Evolutionary conservation across 2,329 filamentous ascomycete genomes (phyloP), one percentile per base, ranked within the genome.

Genomic region (Colletotrichum siamense): DNA sequence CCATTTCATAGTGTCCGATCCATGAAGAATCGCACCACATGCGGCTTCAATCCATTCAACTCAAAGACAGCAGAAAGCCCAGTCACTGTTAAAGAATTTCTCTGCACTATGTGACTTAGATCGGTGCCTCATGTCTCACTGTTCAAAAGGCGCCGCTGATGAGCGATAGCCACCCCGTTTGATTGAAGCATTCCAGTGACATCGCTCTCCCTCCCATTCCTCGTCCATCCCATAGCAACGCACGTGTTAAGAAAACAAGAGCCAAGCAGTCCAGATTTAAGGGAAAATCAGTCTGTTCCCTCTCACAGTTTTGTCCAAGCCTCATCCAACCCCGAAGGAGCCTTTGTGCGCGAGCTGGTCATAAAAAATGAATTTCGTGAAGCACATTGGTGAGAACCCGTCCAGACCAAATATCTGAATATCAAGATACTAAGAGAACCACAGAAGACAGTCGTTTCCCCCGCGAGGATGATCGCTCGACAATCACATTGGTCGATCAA

Each of bases 151-250:
- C 28, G 61, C 49, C 39, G 24, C 32, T 36, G 8, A 22, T n/a
- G 26, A 57, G 10, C 12, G 15, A 6, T n/a, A n/a, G n/a, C 15
- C n/a, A 9, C 16, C 57, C 32, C 26, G 6, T 26, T 57, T 62
- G 57, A 61, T 67, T 73, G 73, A 75, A 67, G 69, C 73, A 75
- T 75, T 75, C 73, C 73, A 75, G 52, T 52, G 22, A 13, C 22
- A n/a, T 55, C 55, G 26, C 55, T 57, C 55, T 67, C 55, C 61
- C 18, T 65, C 32, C 2, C 5, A 13, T 57, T 28, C 8, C 8
- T 26, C 30, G 6, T n/a, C 28, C 30, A 8, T n/a, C 28, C 39
- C 73, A 36, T 44, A 44, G n/a, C 73, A 75, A 75, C 73, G 63
- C 69, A 49, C n/a, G 30, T 64, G 55, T 30, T 49, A 67, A 26